Evolutionary conservation across 78 protist genomes (phyloP), one percentile per base, ranked within the genome.

Genomic region (Polysphondylium violaceum): DNA sequence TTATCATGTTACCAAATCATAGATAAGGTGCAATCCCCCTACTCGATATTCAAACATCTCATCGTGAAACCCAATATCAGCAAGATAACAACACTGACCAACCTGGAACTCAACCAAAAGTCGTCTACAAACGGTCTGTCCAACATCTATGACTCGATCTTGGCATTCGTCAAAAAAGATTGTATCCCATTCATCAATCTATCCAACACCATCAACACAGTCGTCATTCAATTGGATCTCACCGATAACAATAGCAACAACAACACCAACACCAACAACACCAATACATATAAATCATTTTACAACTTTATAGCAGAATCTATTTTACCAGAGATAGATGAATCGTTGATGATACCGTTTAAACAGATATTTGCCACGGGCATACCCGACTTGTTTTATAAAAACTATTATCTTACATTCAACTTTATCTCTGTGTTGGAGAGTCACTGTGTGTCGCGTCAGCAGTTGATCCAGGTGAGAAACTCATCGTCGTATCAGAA

Each of bases 311-410:
- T 81, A 36, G 33, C 50, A 27, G 76, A 68, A 51, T 55, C 72
- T 7, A 16, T 81, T 16, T 35, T 81, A 68, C 89, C 89, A 81
- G 89, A 81, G 41, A 31, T 81, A 11, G 89, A 81, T n/a, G 89
- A 81, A 40, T 40, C n/a, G 17, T n/a, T 81, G 12, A 56, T 21
- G 11, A n/a, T n/a, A n/a, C 40, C 8, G 16, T 40, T 67, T 68
- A 81, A 68, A 40, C 67, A 44, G 40, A 68, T 81, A 27, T 81
- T 50, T 81, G 89, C 89, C 8, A 81, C 89, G 3, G 89, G 89
- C 27, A 81, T 81, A 40, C 65, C 89, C 35, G 77, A 81, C 55
- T n/a, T 81, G 27, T 81, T 81, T 35, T 81, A 53, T n/a, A 47
- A 38, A 31, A 81, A 53, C 19, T 81, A 64, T 41, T 31, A 35